These are phyloP conservation scores for Isabelozyma pseudorhagii DNA, from an alignment of 805 yeast genomes.

Conservation along the genomic window DNA sequence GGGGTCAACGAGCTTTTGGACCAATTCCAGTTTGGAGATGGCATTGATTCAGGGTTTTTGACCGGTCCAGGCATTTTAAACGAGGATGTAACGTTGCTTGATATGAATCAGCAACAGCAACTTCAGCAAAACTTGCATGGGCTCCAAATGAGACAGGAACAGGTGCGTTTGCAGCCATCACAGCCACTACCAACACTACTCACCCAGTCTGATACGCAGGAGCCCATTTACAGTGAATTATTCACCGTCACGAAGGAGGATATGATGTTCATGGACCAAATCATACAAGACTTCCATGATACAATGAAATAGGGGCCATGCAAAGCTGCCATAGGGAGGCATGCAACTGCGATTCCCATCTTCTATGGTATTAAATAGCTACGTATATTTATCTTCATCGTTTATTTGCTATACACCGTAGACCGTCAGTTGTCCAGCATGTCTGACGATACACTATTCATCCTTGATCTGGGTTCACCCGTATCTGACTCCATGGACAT, in stretches of 20 bases:
- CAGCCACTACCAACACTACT: too few species aligned
- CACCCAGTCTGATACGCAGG: too few species aligned
- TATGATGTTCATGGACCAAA: constrained; percentile 13
- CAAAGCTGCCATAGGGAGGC: too few species aligned
- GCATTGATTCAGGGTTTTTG: constrained; percentile 6
- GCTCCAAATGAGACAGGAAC: not conserved
- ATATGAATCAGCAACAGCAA: not conserved
- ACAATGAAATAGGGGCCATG: not conserved
- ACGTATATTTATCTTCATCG: not conserved
- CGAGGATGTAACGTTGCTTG: not conserved
- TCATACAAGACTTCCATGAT: constrained; percentile 8
- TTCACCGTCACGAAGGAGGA: constrained; percentile 15
- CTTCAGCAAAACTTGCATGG: not conserved
- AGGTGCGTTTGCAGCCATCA: not conserved
- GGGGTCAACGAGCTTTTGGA: constrained; percentile 2
- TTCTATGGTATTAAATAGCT: not conserved
- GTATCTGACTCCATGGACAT: constrained; percentile 8
- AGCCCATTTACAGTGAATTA: not conserved
- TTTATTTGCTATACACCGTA: not conserved
- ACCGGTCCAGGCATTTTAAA: not conserved
- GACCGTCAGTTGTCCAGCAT: constrained; percentile 9
- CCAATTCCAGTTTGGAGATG: constrained; percentile 4
- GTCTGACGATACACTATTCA: constrained; percentile 14
- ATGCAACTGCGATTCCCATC: too few species aligned
- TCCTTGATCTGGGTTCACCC: constrained; percentile 7